A percentile compares a stretch with the other conserved stretches of the same genome.
These are phyloP conservation scores for Syzygium aromaticum DNA, from an alignment of 345 rosid species.

Conservation along the genomic window DNA sequence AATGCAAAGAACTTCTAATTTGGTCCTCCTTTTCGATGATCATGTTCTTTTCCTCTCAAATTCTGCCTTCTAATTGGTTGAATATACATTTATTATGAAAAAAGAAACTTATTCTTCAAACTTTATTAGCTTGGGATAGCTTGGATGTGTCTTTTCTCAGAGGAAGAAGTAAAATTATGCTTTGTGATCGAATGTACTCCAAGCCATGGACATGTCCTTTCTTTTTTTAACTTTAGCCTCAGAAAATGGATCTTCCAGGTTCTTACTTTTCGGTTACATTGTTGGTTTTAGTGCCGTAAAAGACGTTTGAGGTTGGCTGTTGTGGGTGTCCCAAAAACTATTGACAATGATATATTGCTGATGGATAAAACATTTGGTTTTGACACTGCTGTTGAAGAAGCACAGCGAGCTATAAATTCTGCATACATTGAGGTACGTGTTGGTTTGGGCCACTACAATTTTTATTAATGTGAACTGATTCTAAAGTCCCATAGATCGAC, in stretches of 20 bases:
- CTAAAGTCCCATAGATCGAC: not conserved
- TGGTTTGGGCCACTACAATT: not conserved
- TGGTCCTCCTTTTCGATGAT: not conserved
- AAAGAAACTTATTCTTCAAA: not conserved
- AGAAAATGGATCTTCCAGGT: not conserved
- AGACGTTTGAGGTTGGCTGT: slow-evolving; percentile 71
- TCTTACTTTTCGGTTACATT: not conserved
- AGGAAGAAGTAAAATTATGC: not conserved
- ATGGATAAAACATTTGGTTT: slow-evolving; percentile 99
- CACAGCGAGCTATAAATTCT: slow-evolving; percentile 95
- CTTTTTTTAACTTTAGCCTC: not conserved
- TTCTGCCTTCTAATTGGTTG: not conserved
- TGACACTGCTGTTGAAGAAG: slow-evolving; percentile 98
- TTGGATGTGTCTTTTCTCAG: not conserved
- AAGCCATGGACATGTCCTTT: not conserved
- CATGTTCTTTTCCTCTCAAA: not conserved
- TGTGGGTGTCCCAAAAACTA: slow-evolving; percentile 98
- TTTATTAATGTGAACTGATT: not conserved
- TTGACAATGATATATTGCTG: slow-evolving; percentile 88
- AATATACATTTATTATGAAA: not conserved
- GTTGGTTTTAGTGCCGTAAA: slow-evolving; percentile 55
- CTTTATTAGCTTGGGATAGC: not conserved
- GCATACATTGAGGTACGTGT: slow-evolving; percentile 86
- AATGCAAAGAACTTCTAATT: not conserved
- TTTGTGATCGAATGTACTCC: not conserved